A percentile compares a stretch with the other conserved stretches of the same genome.
Conservation (phyloP, 306 rosid species). For the Herpetospermum pedunculosum region DNA sequence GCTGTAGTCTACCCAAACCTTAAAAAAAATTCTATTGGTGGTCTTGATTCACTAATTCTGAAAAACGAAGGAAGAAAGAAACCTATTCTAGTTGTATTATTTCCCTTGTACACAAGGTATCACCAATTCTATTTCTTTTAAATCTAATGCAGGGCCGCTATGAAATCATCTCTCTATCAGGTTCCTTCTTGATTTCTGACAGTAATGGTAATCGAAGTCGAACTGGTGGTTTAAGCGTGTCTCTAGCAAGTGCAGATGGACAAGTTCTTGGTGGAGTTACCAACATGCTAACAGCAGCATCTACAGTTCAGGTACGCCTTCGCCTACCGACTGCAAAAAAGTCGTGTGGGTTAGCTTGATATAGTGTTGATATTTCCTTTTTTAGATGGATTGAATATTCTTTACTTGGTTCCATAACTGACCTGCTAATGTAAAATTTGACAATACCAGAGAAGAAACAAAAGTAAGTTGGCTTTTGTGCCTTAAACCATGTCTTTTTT, state of each 20-base stretch:
- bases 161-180: slow-evolving; percentile 82
- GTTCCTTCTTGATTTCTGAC: slow-evolving; percentile 86
- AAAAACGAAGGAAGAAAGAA: neutral
- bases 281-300: slow-evolving; percentile 65
- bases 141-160: slow-evolving; percentile 60
- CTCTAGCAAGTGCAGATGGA: slow-evolving; percentile 81
- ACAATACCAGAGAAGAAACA: neutral
- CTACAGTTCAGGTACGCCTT: slow-evolving; percentile 70
- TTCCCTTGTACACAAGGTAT: neutral
- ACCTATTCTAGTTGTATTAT: neutral
- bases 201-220: slow-evolving; percentile 68
- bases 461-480: neutral
- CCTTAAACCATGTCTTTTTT: neutral
- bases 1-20: neutral
- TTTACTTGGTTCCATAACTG: neutral
- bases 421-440: neutral
- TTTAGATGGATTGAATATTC: neutral
- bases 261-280: slow-evolving; percentile 74
- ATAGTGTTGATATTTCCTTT: neutral
- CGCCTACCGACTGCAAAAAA: neutral
- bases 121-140: neutral
- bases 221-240: slow-evolving; percentile 78
- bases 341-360: neutral
- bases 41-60: neutral
- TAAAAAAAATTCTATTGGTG: neutral